These are phyloP conservation scores for Xerocomellus amylosporus DNA, from an alignment of 768 basidiomycete species.

Conservation along the genomic window DNA sequence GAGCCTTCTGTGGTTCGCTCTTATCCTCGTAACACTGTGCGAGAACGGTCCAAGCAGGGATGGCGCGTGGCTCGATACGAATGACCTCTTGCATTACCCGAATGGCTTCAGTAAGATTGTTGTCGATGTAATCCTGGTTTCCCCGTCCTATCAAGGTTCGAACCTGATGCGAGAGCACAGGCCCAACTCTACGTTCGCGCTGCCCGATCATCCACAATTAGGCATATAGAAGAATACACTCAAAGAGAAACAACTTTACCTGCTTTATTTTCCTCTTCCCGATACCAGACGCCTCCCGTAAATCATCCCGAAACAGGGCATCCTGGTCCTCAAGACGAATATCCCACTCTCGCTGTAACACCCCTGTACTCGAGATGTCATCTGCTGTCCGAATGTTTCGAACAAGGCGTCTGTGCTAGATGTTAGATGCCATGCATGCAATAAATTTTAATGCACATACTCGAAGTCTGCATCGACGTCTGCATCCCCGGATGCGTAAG, in stretches of 20 bases:
- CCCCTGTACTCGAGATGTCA: conserved; percentile 14
- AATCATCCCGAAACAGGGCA: conserved; percentile 68
- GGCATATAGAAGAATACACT: background rate
- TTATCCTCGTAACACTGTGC: conserved; percentile 18
- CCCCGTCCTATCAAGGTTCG: conserved; percentile 64
- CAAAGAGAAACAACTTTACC: conserved; percentile 26
- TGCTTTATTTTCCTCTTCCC: conserved; percentile 50
- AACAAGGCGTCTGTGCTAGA: conserved; percentile 1
- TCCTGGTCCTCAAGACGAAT: conserved; percentile 51
- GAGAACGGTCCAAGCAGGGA: conserved; percentile 75
- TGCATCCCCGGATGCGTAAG: background rate
- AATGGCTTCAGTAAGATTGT: conserved; percentile 63
- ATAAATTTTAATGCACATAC: background rate
- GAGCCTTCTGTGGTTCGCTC: conserved; percentile 15
- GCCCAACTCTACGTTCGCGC: conserved; percentile 15
- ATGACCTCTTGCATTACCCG: conserved; percentile 89
- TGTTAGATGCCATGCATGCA: background rate
- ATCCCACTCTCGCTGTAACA: conserved; percentile 11
- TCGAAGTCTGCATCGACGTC: conserved; percentile 24
- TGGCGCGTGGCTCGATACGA: conserved; percentile 84
- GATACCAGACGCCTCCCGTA: conserved; percentile 62
- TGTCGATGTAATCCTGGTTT: conserved; percentile 81
- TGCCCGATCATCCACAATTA: background rate
- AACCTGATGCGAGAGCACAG: conserved; percentile 18
- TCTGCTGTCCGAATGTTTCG: conserved; percentile 1